Base-by-base conservation (phyloP, 2,329 filamentous ascomycete species). In the Epichloe uncinata region DNA sequence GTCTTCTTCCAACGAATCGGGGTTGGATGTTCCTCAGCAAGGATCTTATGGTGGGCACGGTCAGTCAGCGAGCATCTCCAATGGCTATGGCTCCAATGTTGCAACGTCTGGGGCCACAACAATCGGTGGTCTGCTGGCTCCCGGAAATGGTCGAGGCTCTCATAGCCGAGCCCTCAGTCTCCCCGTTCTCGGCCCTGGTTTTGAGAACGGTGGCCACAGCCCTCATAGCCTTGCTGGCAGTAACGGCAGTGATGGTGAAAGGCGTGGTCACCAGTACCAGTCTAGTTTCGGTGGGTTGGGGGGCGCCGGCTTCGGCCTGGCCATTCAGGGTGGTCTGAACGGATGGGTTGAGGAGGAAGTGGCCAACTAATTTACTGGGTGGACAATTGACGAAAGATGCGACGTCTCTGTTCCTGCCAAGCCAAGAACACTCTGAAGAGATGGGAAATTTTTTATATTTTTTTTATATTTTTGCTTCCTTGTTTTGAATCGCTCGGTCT, bases 101-200 rank as follows among this genome's bases (percentile, higher is more conserved):
- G 66, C 70, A n/a, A 65, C 69, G 3, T 73, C 75, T 22, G 78
- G 76, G 36, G 72, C 84, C 2, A 82, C 83, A 2, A 87, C 82
- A 1, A 84, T 90, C 53, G 84, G 85, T 42, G 85, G 86, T 7
- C 77, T 94, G 37, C 75, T 93, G 47, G 84, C 86, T 3, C 86
- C 87, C 2, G 80, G 79, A 47, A 82, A 79, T 49, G 64, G 69
- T 13, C 74, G 80, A 35, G 71, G 75, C 34, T 77, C 78, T 54
- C 80, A 84, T 66, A 91, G 81, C 61, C 84, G 93, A 37, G 89
- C 93, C 35, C 88, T 96, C 52, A 95, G 89, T 64, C 72, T 98
- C 61, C 93, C 93, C 1, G 80, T 77, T 5, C 74, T 85, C 49
- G 80, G 78, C 0, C 78, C 79, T 16, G 78, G 77, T 15, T 79